phyloP scores from a whole-genome alignment of 2,329 filamentous ascomycete genomes.

The Trichophyton mentagrophytes region DNA sequence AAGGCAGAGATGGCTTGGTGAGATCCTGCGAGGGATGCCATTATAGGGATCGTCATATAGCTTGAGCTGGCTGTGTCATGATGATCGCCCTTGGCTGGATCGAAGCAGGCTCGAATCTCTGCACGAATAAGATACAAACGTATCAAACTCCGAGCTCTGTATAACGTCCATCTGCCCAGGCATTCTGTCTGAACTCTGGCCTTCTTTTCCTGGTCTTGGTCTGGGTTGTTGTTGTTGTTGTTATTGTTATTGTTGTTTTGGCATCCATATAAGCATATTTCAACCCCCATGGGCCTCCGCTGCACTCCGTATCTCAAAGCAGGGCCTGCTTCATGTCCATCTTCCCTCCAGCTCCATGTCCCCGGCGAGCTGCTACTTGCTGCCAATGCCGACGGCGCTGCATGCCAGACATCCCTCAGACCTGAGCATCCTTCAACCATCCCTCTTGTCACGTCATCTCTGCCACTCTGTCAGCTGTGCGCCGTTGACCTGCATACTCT shows the following conservation, averaged over 20 bases:
- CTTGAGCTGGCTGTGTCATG: not conserved
- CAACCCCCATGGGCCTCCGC: no score
- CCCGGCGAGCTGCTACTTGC: not conserved
- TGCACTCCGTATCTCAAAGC: not conserved
- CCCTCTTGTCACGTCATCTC: not conserved
- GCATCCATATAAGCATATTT: not conserved
- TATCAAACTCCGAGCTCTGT: no score
- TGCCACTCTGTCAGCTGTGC: not conserved
- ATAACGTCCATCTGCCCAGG: no score
- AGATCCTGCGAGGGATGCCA: not conserved
- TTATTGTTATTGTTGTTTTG: not conserved
- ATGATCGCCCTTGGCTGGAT: not conserved
- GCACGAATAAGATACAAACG: no score
- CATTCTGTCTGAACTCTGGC: no score
- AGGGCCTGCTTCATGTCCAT: not conserved
- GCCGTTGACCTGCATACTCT: not conserved
- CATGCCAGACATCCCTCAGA: not conserved
- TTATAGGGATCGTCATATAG: constrained; percentile 2
- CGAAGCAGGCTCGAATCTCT: not conserved
- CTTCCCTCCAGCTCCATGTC: not conserved
- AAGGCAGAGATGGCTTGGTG: not conserved
- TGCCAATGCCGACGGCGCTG: not conserved
- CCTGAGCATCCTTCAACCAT: not conserved
- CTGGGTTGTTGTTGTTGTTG: no score
- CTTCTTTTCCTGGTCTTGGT: no score